phyloP scores from a whole-genome alignment of 805 yeast genomes.

The Yamadazyma ubonensis region DNA sequence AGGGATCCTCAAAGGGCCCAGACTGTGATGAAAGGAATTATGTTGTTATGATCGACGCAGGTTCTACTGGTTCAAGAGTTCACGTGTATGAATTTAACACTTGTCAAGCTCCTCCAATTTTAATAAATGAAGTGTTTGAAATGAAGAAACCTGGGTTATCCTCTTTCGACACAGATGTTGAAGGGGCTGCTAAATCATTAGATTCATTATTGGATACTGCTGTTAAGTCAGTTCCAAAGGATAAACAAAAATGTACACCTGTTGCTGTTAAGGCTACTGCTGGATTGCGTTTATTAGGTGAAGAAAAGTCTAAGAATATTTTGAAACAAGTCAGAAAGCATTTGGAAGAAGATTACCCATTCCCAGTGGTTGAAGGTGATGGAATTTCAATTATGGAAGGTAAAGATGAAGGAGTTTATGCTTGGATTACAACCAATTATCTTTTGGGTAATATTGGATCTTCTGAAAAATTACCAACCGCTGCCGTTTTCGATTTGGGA shows the following conservation, averaged over 20 bases:
- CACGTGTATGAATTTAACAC: conserved; percentile 91
- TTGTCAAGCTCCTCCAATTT: conserved; percentile 79
- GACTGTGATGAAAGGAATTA: conserved; percentile 51
- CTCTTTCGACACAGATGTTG: conserved; percentile 73
- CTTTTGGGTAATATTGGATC: conserved; percentile 90
- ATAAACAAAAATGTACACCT: conserved; percentile 78
- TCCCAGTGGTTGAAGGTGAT: conserved; percentile 82
- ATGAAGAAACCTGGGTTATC: conserved; percentile 94
- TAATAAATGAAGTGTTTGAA: conserved; percentile 76
- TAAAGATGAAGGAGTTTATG: conserved; percentile 95
- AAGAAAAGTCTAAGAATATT: conserved; percentile 66
- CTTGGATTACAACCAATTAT: conserved; percentile 97
- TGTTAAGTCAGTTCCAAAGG: conserved; percentile 69
- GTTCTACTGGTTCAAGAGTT: conserved; percentile 94
- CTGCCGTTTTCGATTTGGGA: conserved; percentile 96
- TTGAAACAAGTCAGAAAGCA: conserved; percentile 74
- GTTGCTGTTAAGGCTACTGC: conserved; percentile 98
- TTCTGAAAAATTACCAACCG: conserved; percentile 75
- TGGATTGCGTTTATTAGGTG: conserved; percentile 85
- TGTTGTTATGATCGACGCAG: conserved; percentile 96
- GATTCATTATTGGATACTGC: conserved; percentile 82
- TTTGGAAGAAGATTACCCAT: conserved; percentile 80
- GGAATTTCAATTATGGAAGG: conserved; percentile 96
- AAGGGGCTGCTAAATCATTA: conserved; percentile 85
- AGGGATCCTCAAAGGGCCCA: conserved; percentile 2